A percentile compares a stretch with the other conserved stretches of the same genome.
Conservation (phyloP, 768 basidiomycete genomes). For the Cystofilobasidium bisporidii region DNA sequence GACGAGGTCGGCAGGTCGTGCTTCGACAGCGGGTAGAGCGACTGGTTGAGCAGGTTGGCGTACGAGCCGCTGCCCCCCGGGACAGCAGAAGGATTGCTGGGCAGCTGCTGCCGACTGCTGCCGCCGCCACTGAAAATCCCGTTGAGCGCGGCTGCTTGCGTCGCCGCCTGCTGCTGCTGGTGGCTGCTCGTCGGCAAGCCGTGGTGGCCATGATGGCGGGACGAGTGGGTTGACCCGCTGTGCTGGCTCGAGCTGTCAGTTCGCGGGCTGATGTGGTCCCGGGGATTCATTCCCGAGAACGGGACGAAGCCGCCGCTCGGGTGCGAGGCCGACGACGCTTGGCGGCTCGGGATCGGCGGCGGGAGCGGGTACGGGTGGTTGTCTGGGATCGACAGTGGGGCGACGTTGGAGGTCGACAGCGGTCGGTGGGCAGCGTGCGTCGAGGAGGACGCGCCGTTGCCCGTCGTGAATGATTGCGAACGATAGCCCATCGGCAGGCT, state of each 20-base stretch:
- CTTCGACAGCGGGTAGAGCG: background rate
- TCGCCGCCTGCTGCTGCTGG: no score
- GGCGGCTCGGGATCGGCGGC: conserved; percentile 13
- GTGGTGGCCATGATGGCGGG: background rate
- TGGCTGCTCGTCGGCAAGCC: background rate
- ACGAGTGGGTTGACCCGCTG: background rate
- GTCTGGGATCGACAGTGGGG: conserved; percentile 16
- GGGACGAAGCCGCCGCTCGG: background rate
- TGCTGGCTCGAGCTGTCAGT: background rate
- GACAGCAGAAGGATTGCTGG: background rate
- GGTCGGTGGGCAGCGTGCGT: no score
- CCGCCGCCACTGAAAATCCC: background rate
- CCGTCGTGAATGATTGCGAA: no score
- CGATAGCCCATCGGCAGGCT: no score
- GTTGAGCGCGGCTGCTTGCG: conserved; percentile 1
- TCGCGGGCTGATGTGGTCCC: background rate
- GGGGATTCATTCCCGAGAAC: background rate
- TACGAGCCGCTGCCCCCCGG: background rate
- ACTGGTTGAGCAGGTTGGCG: conserved; percentile 4
- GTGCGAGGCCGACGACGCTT: background rate
- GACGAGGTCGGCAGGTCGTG: conserved; percentile 15
- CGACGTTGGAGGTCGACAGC: no score
- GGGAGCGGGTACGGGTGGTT: conserved; percentile 24
- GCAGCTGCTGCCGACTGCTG: background rate
- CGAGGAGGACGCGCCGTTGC: no score